These are phyloP conservation scores for Chondrus crispus DNA, from an alignment of 23 red algal genomes.

Conservation along the genomic window DNA sequence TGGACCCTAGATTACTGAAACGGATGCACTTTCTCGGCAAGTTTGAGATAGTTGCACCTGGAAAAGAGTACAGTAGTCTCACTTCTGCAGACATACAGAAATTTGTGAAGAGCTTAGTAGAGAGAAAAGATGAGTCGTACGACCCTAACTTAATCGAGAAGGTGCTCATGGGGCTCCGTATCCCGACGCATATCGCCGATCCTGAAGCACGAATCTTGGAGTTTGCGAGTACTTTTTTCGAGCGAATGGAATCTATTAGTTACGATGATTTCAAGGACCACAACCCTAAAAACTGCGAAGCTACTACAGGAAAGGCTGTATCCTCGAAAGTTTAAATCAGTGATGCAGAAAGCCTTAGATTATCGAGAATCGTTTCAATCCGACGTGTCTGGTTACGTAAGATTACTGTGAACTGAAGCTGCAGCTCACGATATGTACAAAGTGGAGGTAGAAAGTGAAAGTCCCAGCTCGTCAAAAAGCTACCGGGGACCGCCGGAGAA, in stretches of 20 bases:
- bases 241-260: background rate
- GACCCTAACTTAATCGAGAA: background rate
- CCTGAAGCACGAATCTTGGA: background rate
- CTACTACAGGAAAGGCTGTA: too few species aligned
- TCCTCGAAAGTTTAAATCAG: too few species aligned
- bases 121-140: background rate
- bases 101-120: background rate
- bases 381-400: too few species aligned
- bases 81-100: background rate
- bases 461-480: too few species aligned
- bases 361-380: too few species aligned
- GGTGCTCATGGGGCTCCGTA: background rate
- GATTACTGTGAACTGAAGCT: too few species aligned
- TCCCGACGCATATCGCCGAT: background rate
- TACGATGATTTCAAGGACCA: background rate
- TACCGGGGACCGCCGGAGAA: too few species aligned
- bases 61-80: background rate
- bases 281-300: background rate
- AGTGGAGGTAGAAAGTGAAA: too few species aligned
- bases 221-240: background rate
- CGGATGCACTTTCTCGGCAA: background rate
- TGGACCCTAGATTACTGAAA: background rate
- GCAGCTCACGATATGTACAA: too few species aligned
- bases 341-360: too few species aligned
- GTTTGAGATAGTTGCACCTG: background rate